Percentiles rank a stretch among this genome's conserved stretches.
Evolutionary conservation across 2,329 filamentous ascomycete genomes (phyloP).

Genomic region (Aspergillus sergii): DNA sequence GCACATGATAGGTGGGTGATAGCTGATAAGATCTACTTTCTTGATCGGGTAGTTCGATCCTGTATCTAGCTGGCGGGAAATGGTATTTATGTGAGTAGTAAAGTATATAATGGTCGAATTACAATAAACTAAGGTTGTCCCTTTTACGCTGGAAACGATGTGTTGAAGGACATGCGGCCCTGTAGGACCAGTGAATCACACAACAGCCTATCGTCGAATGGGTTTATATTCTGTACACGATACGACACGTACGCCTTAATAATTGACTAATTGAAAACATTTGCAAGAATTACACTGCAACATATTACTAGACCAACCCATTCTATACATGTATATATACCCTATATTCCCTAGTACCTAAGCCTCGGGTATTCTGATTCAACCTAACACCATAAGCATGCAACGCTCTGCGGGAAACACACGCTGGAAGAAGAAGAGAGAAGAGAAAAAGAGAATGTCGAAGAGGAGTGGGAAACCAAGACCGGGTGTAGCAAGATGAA

Average conservation of each 20-base stretch:
- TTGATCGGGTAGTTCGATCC: neutral
- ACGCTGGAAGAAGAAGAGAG: slow-evolving; percentile 6
- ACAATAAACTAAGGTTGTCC: no score
- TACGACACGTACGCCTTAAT: no score
- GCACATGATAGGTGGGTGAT: neutral
- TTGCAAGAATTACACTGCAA: neutral
- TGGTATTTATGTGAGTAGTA: no score
- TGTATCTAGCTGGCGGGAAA: neutral
- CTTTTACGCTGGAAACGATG: no score
- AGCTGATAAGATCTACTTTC: neutral
- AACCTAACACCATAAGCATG: slow-evolving; percentile 39
- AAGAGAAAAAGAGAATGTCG: slow-evolving; percentile 2
- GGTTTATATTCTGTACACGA: no score
- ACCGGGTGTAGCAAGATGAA: slow-evolving; percentile 5
- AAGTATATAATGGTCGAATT: no score
- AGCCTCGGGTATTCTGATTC: slow-evolving; percentile 31
- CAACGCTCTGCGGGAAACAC: slow-evolving; percentile 24
- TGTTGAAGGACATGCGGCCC: no score
- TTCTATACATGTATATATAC: slow-evolving; percentile 38
- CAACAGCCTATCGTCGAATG: no score
- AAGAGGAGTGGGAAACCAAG: slow-evolving; percentile 1
- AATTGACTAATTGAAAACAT: neutral
- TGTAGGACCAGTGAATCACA: no score
- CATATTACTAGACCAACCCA: neutral
- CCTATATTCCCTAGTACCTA: slow-evolving; percentile 27